Evolutionary conservation across 2,329 filamentous ascomycete species (phyloP), one percentile per base, ranked within the genome.

Genomic region (Myriosclerotinia scirpicola): DNA sequence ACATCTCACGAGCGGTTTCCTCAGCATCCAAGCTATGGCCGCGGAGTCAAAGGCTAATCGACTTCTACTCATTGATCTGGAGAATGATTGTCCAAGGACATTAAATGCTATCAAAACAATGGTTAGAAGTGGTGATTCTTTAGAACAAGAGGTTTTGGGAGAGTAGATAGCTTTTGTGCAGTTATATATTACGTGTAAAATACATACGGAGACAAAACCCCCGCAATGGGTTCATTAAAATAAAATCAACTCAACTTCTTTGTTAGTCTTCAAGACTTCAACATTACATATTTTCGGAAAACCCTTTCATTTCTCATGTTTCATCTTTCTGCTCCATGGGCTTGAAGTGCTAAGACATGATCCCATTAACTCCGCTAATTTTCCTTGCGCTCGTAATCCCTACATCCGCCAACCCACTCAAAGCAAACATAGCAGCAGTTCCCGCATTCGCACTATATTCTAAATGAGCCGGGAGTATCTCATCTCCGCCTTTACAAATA

Each of bases 51-150:
- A 53, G 46, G 68, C 65, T 36, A 71, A 61, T 65, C 69, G 69
- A 55, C 63, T 70, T 56, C 20, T 73, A 58, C 67, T 77, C 15
- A 64, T 67, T 42, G 71, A 74, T 40, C 50, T 77, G 42, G 71
- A 75, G 50, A 60, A 66, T 40, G 66, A 71, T 36, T 77, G 70
- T 59, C 75, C 76, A n/a, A 73, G 67, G 55, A 75, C 74, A 8
- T 15, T 76, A 22, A 58, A 68, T 30, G 75, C 74, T 7, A 71
- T 77, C 40, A 70, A 68, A 62, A 75, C 72, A 9, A 76, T 77
- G 74, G 70, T 66, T 26, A 69, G 72, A 50, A 66, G 60, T 1
- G 70, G 75, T 54, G 68, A 73, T 65, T 56, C 69, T 8, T 59
- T 73, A 11, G 75, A 77, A 55, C 66, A 70, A 50, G 58, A 69